These are phyloP conservation scores for Aspergillus fumigatus DNA, from an alignment of 2,329 filamentous ascomycete genomes.

Conservation along the genomic window DNA sequence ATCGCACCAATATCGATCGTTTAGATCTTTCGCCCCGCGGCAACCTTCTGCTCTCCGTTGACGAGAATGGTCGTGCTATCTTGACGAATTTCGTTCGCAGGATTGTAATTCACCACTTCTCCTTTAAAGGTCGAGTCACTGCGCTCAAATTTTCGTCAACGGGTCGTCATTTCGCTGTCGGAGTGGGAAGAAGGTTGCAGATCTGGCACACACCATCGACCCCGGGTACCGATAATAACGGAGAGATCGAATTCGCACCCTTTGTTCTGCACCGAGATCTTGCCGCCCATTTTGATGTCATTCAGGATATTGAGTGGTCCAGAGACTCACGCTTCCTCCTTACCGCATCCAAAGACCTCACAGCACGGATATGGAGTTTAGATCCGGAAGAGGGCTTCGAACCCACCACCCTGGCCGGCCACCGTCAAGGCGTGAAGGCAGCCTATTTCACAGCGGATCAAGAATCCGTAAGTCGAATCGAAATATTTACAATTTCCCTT, in stretches of 20 bases:
- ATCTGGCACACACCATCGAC: conserved; percentile 95
- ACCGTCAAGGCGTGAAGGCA: conserved; percentile 83
- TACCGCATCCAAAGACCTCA: conserved; percentile 86
- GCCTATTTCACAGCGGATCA: conserved; percentile 97
- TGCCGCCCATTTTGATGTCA: conserved; percentile 80
- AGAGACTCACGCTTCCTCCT: conserved; percentile 94
- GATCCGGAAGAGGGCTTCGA: conserved; percentile 81
- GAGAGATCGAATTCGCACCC: conserved; percentile 88
- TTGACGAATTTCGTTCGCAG: conserved; percentile 84
- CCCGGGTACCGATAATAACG: conserved; percentile 71
- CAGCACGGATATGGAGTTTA: conserved; percentile 90
- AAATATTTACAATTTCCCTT: background rate
- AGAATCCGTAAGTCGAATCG: conserved; percentile 57
- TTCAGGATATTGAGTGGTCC: conserved; percentile 89
- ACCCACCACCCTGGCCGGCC: conserved; percentile 84
- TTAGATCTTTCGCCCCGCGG: conserved; percentile 85
- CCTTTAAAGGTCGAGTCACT: conserved; percentile 79
- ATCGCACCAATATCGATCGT: conserved; percentile 86
- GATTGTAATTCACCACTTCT: conserved; percentile 88
- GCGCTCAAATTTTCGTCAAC: conserved; percentile 87
- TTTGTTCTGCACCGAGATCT: conserved; percentile 86
- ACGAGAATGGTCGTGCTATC: conserved; percentile 91
- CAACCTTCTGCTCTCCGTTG: conserved; percentile 86
- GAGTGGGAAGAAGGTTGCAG: conserved; percentile 80
- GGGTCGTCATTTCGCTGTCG: conserved; percentile 85